A percentile compares a stretch with the other conserved stretches of the same genome.
Conservation (phyloP, 192 early-diverging fungal species). For the Podila clonocystis region DNA sequence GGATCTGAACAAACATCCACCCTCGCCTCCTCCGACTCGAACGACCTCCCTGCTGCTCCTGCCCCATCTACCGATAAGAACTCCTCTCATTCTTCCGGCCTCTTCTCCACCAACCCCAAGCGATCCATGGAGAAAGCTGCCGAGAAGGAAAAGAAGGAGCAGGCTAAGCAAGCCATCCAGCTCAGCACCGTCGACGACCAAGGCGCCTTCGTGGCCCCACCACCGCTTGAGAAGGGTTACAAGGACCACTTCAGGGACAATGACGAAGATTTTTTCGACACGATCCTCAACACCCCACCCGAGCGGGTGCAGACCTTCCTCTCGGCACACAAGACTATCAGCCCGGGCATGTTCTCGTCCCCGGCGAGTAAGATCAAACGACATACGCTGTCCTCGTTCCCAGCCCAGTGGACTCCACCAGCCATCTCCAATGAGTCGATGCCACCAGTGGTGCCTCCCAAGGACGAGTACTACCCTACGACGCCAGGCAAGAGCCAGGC, state of each 20-base stretch:
- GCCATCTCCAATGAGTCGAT: neutral
- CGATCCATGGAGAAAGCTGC: conserved; percentile 22
- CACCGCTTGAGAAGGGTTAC: conserved; percentile 37
- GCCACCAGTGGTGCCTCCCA: conserved; percentile 21
- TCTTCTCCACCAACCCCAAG: conserved; percentile 25
- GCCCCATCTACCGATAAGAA: neutral
- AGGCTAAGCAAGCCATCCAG: conserved; percentile 40
- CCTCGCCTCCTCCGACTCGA: neutral
- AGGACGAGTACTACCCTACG: conserved; percentile 19
- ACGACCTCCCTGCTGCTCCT: neutral
- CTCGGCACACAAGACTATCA: conserved; percentile 27
- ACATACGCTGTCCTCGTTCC: conserved; percentile 14
- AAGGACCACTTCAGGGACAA: conserved; percentile 40
- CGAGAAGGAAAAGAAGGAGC: conserved; percentile 41
- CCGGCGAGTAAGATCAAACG: conserved; percentile 39
- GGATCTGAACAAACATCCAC: conserved; percentile 3
- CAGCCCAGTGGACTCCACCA: neutral
- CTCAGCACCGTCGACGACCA: conserved; percentile 21
- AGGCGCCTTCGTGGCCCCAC: conserved; percentile 29
- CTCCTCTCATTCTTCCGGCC: conserved; percentile 1
- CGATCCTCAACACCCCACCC: conserved; percentile 36
- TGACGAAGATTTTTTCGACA: conserved; percentile 33
- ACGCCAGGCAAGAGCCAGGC: conserved; percentile 4
- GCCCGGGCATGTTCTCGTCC: conserved; percentile 36
- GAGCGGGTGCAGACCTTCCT: conserved; percentile 37